Percentiles rank a stretch among this genome's conserved stretches.
Conservation (phyloP, 2,329 filamentous ascomycete genomes). For the Cyclaneusma minus region DNA sequence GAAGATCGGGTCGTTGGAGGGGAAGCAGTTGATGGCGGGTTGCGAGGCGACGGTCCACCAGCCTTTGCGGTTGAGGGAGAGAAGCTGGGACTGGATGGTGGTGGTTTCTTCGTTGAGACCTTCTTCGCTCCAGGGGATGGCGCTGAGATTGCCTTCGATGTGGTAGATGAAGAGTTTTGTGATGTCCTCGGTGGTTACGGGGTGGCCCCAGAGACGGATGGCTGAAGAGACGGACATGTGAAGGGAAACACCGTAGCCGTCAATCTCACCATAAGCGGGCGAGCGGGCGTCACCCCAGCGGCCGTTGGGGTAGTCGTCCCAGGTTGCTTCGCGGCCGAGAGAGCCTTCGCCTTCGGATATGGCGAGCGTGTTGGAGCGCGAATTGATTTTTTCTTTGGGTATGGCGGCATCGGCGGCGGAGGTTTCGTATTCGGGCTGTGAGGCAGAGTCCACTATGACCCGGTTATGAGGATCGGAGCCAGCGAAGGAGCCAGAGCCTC, state of each 20-base stretch:
- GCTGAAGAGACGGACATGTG: conserved; percentile 82
- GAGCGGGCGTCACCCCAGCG: conserved; percentile 87
- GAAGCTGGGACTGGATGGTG: conserved; percentile 61
- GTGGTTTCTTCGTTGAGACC: conserved; percentile 70
- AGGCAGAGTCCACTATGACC: conserved; percentile 61
- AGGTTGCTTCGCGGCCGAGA: conserved; percentile 85
- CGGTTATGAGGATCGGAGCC: conserved; percentile 79
- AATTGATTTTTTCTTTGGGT: conserved; percentile 59
- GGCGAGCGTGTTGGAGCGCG: conserved; percentile 69
- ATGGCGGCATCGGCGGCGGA: conserved; percentile 63
- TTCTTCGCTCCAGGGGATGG: conserved; percentile 90
- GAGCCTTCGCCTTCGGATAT: conserved; percentile 89
- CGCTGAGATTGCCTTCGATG: conserved; percentile 61
- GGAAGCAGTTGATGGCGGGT: conserved; percentile 77
- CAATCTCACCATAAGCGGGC: conserved; percentile 88
- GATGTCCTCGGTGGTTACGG: conserved; percentile 55
- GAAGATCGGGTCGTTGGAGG: conserved; percentile 62
- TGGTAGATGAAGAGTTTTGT: conserved; percentile 68
- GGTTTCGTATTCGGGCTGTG: conserved; percentile 51
- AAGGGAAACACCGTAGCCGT: conserved; percentile 93
- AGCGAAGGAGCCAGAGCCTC: conserved; percentile 48
- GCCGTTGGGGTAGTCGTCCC: conserved; percentile 97
- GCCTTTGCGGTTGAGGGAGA: conserved; percentile 61
- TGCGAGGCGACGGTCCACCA: conserved; percentile 98
- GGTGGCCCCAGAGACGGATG: conserved; percentile 71